phyloP scores from a whole-genome alignment of 345 rosid species.

The Cardamine resedifolia region DNA sequence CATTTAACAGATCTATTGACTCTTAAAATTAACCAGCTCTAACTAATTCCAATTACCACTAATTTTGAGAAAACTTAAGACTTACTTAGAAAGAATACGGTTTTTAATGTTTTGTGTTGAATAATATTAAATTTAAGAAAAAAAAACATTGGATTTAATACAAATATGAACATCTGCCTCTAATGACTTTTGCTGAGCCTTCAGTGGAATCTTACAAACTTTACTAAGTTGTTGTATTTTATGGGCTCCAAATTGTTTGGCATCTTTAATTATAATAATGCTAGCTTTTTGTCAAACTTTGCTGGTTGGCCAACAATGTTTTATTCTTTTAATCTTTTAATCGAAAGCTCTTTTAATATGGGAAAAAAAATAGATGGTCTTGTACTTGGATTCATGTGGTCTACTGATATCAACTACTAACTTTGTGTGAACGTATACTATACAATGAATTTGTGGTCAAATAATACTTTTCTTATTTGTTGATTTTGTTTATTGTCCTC shows the following conservation, averaged over 20 bases:
- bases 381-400: constrained; percentile 3
- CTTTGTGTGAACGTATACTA: background rate
- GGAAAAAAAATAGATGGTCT: background rate
- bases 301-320: background rate
- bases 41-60: no score
- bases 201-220: background rate
- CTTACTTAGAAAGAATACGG: background rate
- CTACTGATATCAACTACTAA: background rate
- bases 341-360: background rate
- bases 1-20: no score
- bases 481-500: no score
- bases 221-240: background rate
- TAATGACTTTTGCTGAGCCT: constrained; percentile 10
- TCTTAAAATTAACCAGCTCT: no score
- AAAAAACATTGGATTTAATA: background rate
- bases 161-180: background rate
- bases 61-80: background rate
- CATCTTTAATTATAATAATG: background rate
- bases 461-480: background rate
- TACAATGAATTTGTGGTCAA: background rate
- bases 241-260: background rate
- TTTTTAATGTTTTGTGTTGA: background rate
- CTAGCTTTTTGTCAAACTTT: background rate
- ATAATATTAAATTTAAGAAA: background rate
- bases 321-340: background rate